These are phyloP conservation scores for Xylaria sp. DNA, from an alignment of 2,329 filamentous ascomycete genomes.

Conservation along the genomic window DNA sequence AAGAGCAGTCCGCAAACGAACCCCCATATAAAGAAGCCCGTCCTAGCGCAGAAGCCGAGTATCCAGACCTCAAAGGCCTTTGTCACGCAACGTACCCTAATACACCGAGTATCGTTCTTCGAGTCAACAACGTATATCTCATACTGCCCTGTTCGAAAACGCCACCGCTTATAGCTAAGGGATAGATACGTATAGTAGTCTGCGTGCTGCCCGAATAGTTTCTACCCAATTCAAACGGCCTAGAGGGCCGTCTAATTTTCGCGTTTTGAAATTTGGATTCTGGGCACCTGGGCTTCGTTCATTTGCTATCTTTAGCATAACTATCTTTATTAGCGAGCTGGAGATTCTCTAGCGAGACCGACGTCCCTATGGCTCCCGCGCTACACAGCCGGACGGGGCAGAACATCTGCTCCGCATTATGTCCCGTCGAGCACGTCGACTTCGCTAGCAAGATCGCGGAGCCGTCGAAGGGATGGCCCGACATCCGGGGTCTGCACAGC, in stretches of 20 bases:
- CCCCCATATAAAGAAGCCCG: neutral
- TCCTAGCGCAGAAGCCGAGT: neutral
- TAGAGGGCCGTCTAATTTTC: too few relatives aligned
- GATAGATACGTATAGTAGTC: too few relatives aligned
- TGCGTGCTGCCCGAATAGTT: too few relatives aligned
- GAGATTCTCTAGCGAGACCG: neutral
- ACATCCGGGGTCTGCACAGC: constrained; percentile 28
- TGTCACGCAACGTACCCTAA: neutral
- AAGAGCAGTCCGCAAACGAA: constrained; percentile 13
- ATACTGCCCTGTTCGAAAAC: too few relatives aligned
- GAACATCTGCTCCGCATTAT: constrained; percentile 16
- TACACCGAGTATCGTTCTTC: neutral
- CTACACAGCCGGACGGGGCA: constrained; percentile 2
- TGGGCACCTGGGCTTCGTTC: too few relatives aligned
- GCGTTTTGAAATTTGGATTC: too few relatives aligned
- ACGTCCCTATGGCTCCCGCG: neutral
- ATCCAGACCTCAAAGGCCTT: neutral
- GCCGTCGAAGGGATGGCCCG: constrained; percentile 22
- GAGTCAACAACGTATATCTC: too few relatives aligned
- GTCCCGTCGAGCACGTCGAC: constrained; percentile 19
- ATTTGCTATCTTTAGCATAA: neutral
- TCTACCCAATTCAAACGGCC: too few relatives aligned
- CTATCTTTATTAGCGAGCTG: neutral
- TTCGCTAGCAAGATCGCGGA: neutral
- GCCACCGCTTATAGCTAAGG: too few relatives aligned